Evolutionary conservation across 2,329 filamentous ascomycete species (phyloP).

Genomic region (Talaromyces rugulosus): DNA sequence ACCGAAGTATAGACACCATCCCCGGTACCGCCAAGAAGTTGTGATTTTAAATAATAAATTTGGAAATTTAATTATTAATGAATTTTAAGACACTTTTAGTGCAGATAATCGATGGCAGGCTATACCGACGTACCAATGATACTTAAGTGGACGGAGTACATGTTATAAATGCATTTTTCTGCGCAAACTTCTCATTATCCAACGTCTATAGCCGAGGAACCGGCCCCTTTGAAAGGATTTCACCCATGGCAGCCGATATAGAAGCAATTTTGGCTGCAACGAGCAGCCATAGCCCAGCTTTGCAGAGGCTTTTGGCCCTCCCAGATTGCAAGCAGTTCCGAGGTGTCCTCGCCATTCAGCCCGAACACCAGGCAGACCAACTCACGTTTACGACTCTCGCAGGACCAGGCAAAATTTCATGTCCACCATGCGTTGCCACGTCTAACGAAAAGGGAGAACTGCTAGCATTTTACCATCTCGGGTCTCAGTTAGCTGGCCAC

Average conservation of each 20-base stretch:
- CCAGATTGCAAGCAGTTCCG: slow-evolving; percentile 3
- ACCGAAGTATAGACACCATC: background rate
- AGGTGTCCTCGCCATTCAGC: background rate
- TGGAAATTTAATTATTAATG: background rate
- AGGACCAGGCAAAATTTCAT: slow-evolving; percentile 2
- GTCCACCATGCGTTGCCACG: background rate
- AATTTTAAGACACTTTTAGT: background rate
- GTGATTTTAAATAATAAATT: background rate
- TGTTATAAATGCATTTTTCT: background rate
- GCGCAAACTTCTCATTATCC: background rate
- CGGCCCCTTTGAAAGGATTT: background rate
- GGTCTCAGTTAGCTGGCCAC: background rate
- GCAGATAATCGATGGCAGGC: background rate
- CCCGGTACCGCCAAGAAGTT: background rate
- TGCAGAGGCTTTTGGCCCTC: background rate
- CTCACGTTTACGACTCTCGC: slow-evolving; percentile 4
- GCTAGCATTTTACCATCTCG: slow-evolving; percentile 1
- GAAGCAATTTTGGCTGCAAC: background rate
- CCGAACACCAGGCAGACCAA: slow-evolving; percentile 1
- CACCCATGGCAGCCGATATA: background rate
- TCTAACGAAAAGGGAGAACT: slow-evolving; percentile 1
- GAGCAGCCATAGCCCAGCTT: background rate
- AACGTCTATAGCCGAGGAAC: background rate
- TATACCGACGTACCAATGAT: background rate
- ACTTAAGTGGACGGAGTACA: background rate